These are phyloP conservation scores for Actinomortierella ambigua DNA, from an alignment of 371 early-diverging fungal genomes.

Conservation along the genomic window DNA sequence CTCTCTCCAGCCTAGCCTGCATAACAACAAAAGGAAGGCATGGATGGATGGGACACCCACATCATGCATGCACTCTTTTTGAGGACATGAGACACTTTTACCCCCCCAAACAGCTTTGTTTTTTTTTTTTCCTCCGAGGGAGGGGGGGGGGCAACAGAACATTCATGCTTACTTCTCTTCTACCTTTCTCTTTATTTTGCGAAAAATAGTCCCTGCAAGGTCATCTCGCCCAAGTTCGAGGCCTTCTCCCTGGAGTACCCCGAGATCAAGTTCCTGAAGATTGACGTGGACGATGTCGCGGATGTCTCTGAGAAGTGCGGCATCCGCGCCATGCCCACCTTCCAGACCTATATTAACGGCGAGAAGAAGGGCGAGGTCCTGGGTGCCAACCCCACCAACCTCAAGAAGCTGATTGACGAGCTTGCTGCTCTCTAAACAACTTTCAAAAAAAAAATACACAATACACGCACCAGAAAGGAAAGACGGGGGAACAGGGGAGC, in stretches of 20 bases:
- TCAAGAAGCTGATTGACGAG: slow-evolving; percentile 7
- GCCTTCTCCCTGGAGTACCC: slow-evolving; percentile 57
- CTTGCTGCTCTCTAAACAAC: not conserved
- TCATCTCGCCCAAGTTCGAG: slow-evolving; percentile 78
- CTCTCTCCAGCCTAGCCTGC: too few species aligned
- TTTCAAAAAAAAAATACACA: too few species aligned
- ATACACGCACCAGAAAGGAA: too few species aligned
- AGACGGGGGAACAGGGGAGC: too few species aligned
- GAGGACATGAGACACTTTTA: too few species aligned
- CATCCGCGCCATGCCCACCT: slow-evolving; percentile 93
- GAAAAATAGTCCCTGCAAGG: slow-evolving; percentile 79
- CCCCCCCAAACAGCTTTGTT: too few species aligned
- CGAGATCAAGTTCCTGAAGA: slow-evolving; percentile 76
- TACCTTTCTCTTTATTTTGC: not conserved
- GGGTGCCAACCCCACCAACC: slow-evolving; percentile 62
- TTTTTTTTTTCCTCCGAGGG: too few species aligned
- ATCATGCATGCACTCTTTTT: too few species aligned
- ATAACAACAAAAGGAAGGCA: too few species aligned
- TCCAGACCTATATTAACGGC: slow-evolving; percentile 80
- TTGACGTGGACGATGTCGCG: slow-evolving; percentile 77
- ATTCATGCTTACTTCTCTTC: not conserved
- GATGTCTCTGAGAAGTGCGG: slow-evolving; percentile 72
- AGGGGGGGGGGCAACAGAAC: too few species aligned
- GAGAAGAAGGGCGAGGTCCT: slow-evolving; percentile 71
- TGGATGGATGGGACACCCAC: too few species aligned